phyloP scores from a whole-genome alignment of 1,284 basidiomycete species.

The Albatrellus sp. region DNA sequence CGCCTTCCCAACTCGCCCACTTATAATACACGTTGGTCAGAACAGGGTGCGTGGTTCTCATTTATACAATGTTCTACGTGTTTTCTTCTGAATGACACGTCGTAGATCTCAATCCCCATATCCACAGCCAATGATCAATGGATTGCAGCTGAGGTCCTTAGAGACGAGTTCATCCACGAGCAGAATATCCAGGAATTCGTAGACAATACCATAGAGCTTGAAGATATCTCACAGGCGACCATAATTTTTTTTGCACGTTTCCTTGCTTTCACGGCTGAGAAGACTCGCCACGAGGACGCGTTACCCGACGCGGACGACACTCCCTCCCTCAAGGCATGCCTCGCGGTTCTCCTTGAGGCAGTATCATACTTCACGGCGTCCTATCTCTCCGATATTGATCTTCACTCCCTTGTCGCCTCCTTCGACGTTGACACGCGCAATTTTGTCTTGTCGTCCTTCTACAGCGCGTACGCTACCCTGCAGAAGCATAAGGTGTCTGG shows the following conservation, averaged over 20 bases:
- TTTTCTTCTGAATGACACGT: background rate
- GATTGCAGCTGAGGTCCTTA: conserved; percentile 80
- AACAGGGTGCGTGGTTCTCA: conserved; percentile 11
- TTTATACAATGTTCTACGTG: background rate
- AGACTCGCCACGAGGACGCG: conserved; percentile 35
- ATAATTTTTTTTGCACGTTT: conserved; percentile 75
- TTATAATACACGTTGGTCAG: conserved; percentile 12
- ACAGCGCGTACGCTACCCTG: conserved; percentile 63
- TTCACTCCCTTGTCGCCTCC: conserved; percentile 69
- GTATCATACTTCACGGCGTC: conserved; percentile 70
- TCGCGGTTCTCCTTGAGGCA: conserved; percentile 59
- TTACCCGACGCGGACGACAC: conserved; percentile 23
- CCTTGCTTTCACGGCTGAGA: conserved; percentile 59
- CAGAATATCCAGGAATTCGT: conserved; percentile 44
- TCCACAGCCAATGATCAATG: conserved; percentile 69
- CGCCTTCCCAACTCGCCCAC: conserved; percentile 10
- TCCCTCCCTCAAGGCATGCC: conserved; percentile 31
- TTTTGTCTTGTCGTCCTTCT: conserved; percentile 73
- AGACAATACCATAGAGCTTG: conserved; percentile 37
- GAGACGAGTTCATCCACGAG: conserved; percentile 72
- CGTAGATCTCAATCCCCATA: conserved; percentile 73
- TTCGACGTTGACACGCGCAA: conserved; percentile 72
- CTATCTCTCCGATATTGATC: conserved; percentile 64
- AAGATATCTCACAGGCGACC: conserved; percentile 47
- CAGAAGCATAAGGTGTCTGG: conserved; percentile 45